Evolutionary conservation across 2,329 filamentous ascomycete species (phyloP).

Genomic region (Aureobasidium subglaciale): DNA sequence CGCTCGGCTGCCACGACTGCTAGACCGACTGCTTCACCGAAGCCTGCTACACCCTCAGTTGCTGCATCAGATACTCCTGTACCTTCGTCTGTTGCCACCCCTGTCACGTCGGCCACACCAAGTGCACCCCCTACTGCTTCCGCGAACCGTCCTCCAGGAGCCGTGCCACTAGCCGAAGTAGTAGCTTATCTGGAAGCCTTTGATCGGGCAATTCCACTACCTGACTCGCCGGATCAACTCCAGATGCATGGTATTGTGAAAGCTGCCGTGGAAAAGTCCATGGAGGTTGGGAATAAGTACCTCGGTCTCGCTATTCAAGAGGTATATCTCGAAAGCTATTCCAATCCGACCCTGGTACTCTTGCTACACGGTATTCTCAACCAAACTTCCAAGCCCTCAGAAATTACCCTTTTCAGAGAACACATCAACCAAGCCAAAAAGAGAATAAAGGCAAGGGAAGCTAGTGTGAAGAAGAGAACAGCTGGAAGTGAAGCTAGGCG

Average conservation of each 20-base stretch:
- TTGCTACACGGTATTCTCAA: slow-evolving; percentile 39
- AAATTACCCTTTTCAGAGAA: slow-evolving; percentile 35
- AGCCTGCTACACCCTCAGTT: slow-evolving; percentile 17
- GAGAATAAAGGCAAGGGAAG: slow-evolving; percentile 26
- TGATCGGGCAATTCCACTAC: neutral
- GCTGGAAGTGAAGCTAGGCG: slow-evolving; percentile 21
- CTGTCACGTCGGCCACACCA: neutral
- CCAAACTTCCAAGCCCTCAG: slow-evolving; percentile 32
- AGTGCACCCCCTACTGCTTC: neutral
- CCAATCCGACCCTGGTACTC: slow-evolving; percentile 30
- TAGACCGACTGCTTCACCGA: slow-evolving; percentile 18
- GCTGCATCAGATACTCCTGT: slow-evolving; percentile 3
- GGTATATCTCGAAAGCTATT: slow-evolving; percentile 36
- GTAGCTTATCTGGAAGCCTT: neutral
- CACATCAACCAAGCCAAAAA: slow-evolving; percentile 39
- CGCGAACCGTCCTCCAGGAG: neutral
- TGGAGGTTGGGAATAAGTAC: slow-evolving; percentile 29
- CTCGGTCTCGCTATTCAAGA: slow-evolving; percentile 36
- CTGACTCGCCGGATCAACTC: neutral
- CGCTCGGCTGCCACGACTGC: slow-evolving; percentile 4
- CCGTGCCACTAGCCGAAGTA: neutral
- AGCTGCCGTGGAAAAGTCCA: slow-evolving; percentile 36
- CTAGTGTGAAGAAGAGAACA: slow-evolving; percentile 23
- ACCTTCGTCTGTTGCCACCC: neutral
- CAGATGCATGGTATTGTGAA: slow-evolving; percentile 30